Evolutionary conservation across 306 rosid genomes (phyloP).

Genomic region (Cicer chorassanicum): DNA sequence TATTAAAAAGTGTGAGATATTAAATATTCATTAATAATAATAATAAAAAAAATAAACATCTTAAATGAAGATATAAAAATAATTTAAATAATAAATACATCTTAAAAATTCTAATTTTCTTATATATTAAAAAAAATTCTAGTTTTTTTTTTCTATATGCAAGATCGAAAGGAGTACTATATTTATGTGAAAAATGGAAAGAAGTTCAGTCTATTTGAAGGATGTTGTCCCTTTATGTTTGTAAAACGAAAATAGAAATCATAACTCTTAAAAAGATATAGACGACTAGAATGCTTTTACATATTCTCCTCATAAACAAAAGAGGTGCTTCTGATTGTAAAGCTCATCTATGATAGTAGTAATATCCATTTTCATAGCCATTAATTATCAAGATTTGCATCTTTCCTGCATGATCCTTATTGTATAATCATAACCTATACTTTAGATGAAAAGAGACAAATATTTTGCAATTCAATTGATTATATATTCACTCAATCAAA

Average conservation of each 20-base stretch:
- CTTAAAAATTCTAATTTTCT: too few relatives aligned
- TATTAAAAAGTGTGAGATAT: too few relatives aligned
- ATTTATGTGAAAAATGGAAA: background rate
- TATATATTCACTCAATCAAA: slow-evolving; percentile 34
- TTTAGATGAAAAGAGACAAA: slow-evolving; percentile 43
- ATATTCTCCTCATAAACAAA: slow-evolving; percentile 45
- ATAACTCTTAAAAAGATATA: background rate
- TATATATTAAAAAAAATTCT: too few relatives aligned
- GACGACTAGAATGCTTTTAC: background rate
- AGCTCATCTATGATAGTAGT: slow-evolving; percentile 20
- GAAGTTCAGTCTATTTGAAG: slow-evolving; percentile 43
- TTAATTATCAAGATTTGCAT: slow-evolving; percentile 55
- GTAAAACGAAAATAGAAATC: background rate
- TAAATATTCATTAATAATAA: too few relatives aligned
- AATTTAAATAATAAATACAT: too few relatives aligned
- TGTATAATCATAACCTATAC: slow-evolving; percentile 24
- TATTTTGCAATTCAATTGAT: slow-evolving; percentile 14
- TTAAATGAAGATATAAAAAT: too few relatives aligned
- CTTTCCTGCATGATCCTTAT: slow-evolving; percentile 43
- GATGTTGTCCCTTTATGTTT: slow-evolving; percentile 47
- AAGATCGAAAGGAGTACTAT: too few relatives aligned
- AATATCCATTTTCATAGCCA: slow-evolving; percentile 44
- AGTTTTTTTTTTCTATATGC: too few relatives aligned
- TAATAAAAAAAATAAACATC: too few relatives aligned
- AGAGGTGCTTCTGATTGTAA: slow-evolving; percentile 60